phyloP scores from a whole-genome alignment of 2,329 filamentous ascomycete species.

The Trichoderma brevicompactum region DNA sequence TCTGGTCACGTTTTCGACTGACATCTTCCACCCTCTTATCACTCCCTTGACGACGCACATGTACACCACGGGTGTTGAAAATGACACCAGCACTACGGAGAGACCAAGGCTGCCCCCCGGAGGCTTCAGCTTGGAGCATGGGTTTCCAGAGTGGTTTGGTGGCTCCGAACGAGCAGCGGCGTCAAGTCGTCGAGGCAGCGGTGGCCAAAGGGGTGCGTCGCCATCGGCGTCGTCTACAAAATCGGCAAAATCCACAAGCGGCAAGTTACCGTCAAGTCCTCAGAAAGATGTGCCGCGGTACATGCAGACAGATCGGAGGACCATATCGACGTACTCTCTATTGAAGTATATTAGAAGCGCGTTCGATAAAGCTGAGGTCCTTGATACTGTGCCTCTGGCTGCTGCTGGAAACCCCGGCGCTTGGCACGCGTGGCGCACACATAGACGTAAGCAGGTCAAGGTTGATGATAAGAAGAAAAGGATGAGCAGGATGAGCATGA shows the following conservation, averaged over 20 bases:
- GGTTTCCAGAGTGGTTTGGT: constrained; percentile 90
- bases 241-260: constrained; percentile 35
- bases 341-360: constrained; percentile 80
- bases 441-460: constrained; percentile 53
- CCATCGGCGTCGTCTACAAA: constrained; percentile 32
- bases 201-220: constrained; percentile 41
- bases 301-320: constrained; percentile 47
- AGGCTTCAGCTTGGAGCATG: constrained; percentile 86
- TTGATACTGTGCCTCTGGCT: constrained; percentile 79
- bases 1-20: constrained; percentile 83
- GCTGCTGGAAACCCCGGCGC: constrained; percentile 88
- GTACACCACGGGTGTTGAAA: constrained; percentile 79
- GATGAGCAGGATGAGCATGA: background rate
- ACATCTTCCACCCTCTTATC: constrained; percentile 93
- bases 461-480: constrained; percentile 14
- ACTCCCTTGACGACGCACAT: constrained; percentile 94
- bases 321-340: constrained; percentile 66
- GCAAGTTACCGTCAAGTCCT: constrained; percentile 39
- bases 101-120: constrained; percentile 84
- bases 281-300: constrained; percentile 43
- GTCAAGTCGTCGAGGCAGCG: constrained; percentile 48
- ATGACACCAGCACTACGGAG: constrained; percentile 78
- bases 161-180: constrained; percentile 52
- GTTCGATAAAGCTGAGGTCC: constrained; percentile 75
- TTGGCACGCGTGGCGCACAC: constrained; percentile 89